Conservation (phyloP, 164 flowering plant species). For the Aristolochia contorta region DNA sequence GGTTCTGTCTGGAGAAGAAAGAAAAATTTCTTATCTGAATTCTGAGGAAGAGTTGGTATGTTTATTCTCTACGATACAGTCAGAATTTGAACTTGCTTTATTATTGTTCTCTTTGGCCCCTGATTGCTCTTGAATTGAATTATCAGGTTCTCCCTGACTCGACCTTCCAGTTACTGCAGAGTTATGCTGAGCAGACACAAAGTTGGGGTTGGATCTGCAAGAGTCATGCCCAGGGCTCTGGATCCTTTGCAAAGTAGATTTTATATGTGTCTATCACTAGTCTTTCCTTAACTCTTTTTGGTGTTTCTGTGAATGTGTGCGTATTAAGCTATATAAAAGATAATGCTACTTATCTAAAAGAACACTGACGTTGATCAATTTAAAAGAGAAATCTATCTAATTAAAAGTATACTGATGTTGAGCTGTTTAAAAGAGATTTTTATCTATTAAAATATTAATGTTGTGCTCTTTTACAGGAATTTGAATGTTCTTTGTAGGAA, state of each 20-base stretch:
- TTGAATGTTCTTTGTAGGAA: conserved; percentile 48
- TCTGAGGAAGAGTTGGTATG: conserved; percentile 75
- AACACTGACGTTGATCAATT: too few relatives aligned
- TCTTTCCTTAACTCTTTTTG: background rate
- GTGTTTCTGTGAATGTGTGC: too few relatives aligned
- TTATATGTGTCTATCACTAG: background rate
- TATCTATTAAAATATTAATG: too few relatives aligned
- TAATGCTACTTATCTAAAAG: too few relatives aligned
- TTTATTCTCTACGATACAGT: background rate
- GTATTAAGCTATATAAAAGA: too few relatives aligned
- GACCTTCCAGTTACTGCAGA: conserved; percentile 69
- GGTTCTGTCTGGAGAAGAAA: conserved; percentile 82
- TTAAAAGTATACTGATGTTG: too few relatives aligned
- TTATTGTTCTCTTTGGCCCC: background rate
- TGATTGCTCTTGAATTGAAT: background rate
- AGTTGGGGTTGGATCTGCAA: conserved; percentile 97
- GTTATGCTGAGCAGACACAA: conserved; percentile 58
- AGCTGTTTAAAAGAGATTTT: too few relatives aligned
- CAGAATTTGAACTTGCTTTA: too few relatives aligned
- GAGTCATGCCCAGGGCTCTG: conserved; percentile 38
- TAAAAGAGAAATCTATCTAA: too few relatives aligned
- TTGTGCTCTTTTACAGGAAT: conserved; percentile 40
- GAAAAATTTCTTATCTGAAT: conserved; percentile 61
- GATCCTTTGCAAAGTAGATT: conserved; percentile 62
- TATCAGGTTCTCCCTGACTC: conserved; percentile 76